Evolutionary conservation across 495 filamentous ascomycete species (phyloP), one percentile per base, ranked within the genome.

Genomic region (Aspergillus incahuasiensis): DNA sequence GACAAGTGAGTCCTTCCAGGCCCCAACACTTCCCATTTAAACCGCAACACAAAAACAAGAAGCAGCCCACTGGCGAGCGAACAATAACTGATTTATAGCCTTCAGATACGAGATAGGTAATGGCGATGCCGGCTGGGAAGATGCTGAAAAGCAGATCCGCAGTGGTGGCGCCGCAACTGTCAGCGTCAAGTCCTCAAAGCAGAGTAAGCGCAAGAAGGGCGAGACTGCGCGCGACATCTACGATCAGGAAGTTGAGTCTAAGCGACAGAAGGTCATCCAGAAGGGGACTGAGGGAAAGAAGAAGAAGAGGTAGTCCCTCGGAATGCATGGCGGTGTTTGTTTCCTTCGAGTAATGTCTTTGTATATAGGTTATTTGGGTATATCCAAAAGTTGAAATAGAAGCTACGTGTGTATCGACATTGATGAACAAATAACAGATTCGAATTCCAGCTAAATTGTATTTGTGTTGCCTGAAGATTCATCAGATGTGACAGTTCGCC

Each of bases 61-160:
- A n/a, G n/a, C n/a, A 1, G 8, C 18, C 16, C 56, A n/a, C 7
- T 16, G 32, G 6, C n/a, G 63, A 68, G 69, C 69, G 69, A 74
- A 71, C 72, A 73, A 70, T 72, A 73, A 71, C 73, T 71, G 68
- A 72, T 70, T 66, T 64, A 40, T 67, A 71, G 65, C 50, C 63
- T 68, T 56, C 70, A 91, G 90, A 74, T 94, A 91, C 66, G 88
- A 89, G 72, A 88, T 92, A 56, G 85, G 86, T 28, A 82, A 85
- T 48, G 88, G 85, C 22, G 74, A 70, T 16, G 76, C 83, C 9
- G 84, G 79, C 9, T 96, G 92, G 92, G 83, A 85, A 55, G 86
- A 88, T 6, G 91, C 92, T 3, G 92, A 96, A 70, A 86, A 86
- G 58, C 85, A 88, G 63, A 84, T 95, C 43, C 73, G 78, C 11